Evolutionary conservation across 768 basidiomycete genomes (phyloP).

Genomic region (Mycena epipterygia): DNA sequence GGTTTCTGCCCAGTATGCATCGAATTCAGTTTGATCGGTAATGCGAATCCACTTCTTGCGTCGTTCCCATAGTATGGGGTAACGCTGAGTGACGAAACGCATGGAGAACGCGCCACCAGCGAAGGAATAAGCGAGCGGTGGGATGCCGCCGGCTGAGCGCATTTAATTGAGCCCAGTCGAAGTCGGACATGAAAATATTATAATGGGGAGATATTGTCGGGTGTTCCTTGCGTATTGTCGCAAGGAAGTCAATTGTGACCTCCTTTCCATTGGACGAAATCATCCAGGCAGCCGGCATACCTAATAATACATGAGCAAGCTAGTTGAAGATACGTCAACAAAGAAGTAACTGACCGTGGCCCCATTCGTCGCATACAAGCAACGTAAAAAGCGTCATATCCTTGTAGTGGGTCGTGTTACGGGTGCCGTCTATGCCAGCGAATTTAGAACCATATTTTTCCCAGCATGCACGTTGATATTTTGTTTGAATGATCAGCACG

Average conservation of each 20-base stretch:
- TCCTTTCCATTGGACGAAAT: slow-evolving; percentile 36
- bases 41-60: slow-evolving; percentile 41
- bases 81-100: slow-evolving; percentile 17
- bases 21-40: slow-evolving; percentile 5
- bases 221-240: neutral
- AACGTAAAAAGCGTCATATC: slow-evolving; percentile 26
- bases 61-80: slow-evolving; percentile 37
- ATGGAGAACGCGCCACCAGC: slow-evolving; percentile 49
- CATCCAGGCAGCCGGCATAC: slow-evolving; percentile 39
- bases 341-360: slow-evolving; percentile 14
- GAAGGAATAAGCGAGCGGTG: slow-evolving; percentile 26
- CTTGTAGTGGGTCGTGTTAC: slow-evolving; percentile 29
- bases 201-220: neutral
- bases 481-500: neutral
- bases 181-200: slow-evolving; percentile 16
- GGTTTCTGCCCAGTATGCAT: neutral
- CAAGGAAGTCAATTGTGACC: slow-evolving; percentile 35
- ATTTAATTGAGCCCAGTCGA: slow-evolving; percentile 12
- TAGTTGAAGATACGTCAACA: neutral
- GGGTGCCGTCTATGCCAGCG: slow-evolving; percentile 12
- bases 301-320: neutral
- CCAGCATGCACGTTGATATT: neutral
- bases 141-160: slow-evolving; percentile 8
- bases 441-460: neutral
- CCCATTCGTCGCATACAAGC: slow-evolving; percentile 22